Conservation (phyloP, 2,329 filamentous ascomycete species). For the Xylariales sp. region DNA sequence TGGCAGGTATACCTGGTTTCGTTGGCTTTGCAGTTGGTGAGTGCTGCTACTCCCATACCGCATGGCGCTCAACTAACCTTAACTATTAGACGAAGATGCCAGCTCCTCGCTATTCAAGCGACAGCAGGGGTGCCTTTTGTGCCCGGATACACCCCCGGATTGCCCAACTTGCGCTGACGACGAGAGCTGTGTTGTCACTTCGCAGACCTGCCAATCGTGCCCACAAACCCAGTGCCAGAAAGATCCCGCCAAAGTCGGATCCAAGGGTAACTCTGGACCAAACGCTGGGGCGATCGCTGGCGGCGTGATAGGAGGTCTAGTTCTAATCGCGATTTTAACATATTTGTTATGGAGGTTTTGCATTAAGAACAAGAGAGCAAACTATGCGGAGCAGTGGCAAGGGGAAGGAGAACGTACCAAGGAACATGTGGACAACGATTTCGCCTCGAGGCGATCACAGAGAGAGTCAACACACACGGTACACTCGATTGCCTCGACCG, state of each 20-base stretch:
- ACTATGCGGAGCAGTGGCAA: constrained; percentile 68
- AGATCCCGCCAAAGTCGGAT: constrained; percentile 41
- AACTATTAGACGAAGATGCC: constrained; percentile 42
- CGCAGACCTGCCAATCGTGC: constrained; percentile 61
- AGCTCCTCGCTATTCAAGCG: constrained; percentile 53
- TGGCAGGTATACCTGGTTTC: constrained; percentile 48
- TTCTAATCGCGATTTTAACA: constrained; percentile 76
- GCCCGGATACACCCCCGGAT: constrained; percentile 55
- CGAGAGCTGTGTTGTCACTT: constrained; percentile 59
- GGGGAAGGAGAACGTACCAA: constrained; percentile 64
- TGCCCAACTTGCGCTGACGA: constrained; percentile 60
- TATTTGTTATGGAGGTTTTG: constrained; percentile 90
- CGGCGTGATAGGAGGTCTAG: constrained; percentile 86
- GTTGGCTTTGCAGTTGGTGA: constrained; percentile 47
- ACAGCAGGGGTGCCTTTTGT: constrained; percentile 59
- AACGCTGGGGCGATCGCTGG: constrained; percentile 90
- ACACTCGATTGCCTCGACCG: constrained; percentile 92
- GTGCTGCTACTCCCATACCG: constrained; percentile 27
- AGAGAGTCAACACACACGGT: constrained; percentile 87
- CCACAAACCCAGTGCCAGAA: constrained; percentile 59
- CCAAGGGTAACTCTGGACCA: constrained; percentile 56
- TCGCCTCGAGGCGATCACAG: constrained; percentile 65
- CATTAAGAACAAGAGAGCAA: constrained; percentile 80
- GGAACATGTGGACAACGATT: constrained; percentile 46
- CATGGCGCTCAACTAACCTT: constrained; percentile 34